These are phyloP conservation scores for Toxoplasma gondii DNA, from an alignment of 169 alveolate genomes.

Conservation along the genomic window DNA sequence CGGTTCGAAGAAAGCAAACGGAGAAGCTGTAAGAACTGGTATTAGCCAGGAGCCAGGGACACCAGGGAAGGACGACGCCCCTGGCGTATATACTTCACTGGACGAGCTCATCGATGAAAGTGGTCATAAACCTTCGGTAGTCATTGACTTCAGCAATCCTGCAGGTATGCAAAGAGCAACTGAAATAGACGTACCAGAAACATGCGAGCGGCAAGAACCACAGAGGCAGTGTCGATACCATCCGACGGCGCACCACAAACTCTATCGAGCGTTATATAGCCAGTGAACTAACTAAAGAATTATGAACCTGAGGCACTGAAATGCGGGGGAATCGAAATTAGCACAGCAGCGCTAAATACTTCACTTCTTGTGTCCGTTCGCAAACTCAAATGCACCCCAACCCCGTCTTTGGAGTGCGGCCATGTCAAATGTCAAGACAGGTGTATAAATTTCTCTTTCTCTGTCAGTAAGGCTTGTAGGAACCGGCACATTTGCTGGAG, in stretches of 20 bases:
- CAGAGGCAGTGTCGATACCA: not conserved
- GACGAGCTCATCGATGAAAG: constrained; percentile 12
- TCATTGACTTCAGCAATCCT: constrained; percentile 20
- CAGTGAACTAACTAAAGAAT: too few species aligned
- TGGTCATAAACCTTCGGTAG: not conserved
- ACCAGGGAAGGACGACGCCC: not conserved
- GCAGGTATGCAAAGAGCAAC: not conserved
- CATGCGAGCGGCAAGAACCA: not conserved
- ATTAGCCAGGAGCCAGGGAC: not conserved
- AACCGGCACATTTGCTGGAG: too few species aligned
- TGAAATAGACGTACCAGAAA: not conserved
- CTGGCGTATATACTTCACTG: not conserved
- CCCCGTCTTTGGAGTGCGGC: not conserved
- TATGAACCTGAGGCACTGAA: too few species aligned
- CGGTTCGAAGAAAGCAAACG: not conserved
- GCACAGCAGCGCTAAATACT: too few species aligned
- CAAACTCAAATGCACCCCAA: too few species aligned
- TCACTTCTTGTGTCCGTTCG: too few species aligned
- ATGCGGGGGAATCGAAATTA: too few species aligned
- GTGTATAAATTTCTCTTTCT: not conserved
- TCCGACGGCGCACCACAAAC: not conserved
- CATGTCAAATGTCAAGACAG: not conserved
- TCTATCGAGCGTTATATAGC: too few species aligned
- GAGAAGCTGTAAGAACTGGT: not conserved
- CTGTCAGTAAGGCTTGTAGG: not conserved